These are phyloP conservation scores for Magnusiomyces sp. DNA, from an alignment of 1,139 yeast species.

Conservation along the genomic window DNA sequence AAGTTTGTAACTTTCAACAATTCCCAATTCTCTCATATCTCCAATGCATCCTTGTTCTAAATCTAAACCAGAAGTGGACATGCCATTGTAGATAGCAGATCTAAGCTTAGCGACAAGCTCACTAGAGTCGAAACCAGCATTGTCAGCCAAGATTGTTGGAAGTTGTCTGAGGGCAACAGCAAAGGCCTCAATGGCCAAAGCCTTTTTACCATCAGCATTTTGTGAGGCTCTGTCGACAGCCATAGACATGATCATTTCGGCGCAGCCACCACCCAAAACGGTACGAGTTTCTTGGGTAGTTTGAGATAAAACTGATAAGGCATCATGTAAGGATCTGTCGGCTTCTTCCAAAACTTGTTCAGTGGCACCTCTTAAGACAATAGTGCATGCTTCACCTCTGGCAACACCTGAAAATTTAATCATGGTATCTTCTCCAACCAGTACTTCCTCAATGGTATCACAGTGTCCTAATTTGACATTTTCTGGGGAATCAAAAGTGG, in stretches of 20 bases:
- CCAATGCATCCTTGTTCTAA: conserved; percentile 75
- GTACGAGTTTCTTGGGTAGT: conserved; percentile 93
- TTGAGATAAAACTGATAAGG: conserved; percentile 88
- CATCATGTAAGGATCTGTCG: conserved; percentile 95
- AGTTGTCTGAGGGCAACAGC: conserved; percentile 90
- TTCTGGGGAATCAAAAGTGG: conserved; percentile 91
- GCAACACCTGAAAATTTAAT: conserved; percentile 91
- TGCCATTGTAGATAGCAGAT: conserved; percentile 88
- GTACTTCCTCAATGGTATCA: conserved; percentile 80
- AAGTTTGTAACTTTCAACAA: conserved; percentile 85
- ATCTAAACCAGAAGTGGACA: conserved; percentile 85
- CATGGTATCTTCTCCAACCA: conserved; percentile 82
- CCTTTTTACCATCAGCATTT: conserved; percentile 86
- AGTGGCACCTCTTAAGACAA: conserved; percentile 94
- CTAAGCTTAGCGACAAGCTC: conserved; percentile 87
- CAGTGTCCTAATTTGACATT: conserved; percentile 80
- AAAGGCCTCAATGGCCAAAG: conserved; percentile 90
- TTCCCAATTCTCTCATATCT: conserved; percentile 90
- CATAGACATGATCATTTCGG: conserved; percentile 96
- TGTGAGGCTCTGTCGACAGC: conserved; percentile 96
- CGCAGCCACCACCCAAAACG: conserved; percentile 95
- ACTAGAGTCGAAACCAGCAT: conserved; percentile 93
- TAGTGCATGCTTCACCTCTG: conserved; percentile 94
- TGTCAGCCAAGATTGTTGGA: conserved; percentile 92
- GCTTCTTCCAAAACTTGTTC: conserved; percentile 95